Percentiles rank a stretch among this genome's conserved stretches.
Conservation (phyloP, 768 basidiomycete species). For the Exidia glandulosa region DNA sequence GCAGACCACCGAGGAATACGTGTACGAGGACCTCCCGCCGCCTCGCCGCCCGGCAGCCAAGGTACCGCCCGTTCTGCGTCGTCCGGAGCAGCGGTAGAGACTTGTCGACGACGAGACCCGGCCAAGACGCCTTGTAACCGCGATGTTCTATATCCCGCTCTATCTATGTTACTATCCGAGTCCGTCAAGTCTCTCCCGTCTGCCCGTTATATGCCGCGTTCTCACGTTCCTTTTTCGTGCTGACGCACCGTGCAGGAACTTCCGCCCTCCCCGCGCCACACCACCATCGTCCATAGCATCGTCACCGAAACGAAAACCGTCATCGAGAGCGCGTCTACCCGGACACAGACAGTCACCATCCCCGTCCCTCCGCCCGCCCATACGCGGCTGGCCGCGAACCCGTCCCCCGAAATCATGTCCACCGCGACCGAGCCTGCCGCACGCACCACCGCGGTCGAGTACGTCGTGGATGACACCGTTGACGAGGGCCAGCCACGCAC, state of each 20-base stretch:
- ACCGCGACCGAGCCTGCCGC: not conserved
- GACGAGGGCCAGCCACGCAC: slow-evolving; percentile 19
- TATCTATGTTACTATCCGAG: not conserved
- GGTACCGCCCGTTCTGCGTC: slow-evolving; percentile 81
- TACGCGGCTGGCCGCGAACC: slow-evolving; percentile 63
- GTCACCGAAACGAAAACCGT: slow-evolving; percentile 38
- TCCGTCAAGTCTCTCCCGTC: not conserved
- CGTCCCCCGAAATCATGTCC: slow-evolving; percentile 49
- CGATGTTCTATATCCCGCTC: not conserved
- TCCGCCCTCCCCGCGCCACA: slow-evolving; percentile 28
- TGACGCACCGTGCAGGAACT: slow-evolving; percentile 25
- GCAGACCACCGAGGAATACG: slow-evolving; percentile 55
- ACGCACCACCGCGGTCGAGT: slow-evolving; percentile 62
- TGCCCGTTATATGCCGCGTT: not conserved
- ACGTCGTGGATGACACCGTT: slow-evolving; percentile 40
- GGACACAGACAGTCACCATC: slow-evolving; percentile 43
- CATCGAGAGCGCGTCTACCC: slow-evolving; percentile 21
- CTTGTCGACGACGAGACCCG: not conserved
- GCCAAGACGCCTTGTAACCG: too few relatives aligned
- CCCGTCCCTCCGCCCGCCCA: slow-evolving; percentile 67
- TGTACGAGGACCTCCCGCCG: slow-evolving; percentile 52
- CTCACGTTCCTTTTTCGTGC: not conserved
- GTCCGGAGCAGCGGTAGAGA: slow-evolving; percentile 78
- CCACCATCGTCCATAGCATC: slow-evolving; percentile 16
- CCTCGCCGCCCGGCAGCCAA: slow-evolving; percentile 61